These are phyloP conservation scores for Boletellus sp. DNA, from an alignment of 768 basidiomycete genomes.

Conservation along the genomic window DNA sequence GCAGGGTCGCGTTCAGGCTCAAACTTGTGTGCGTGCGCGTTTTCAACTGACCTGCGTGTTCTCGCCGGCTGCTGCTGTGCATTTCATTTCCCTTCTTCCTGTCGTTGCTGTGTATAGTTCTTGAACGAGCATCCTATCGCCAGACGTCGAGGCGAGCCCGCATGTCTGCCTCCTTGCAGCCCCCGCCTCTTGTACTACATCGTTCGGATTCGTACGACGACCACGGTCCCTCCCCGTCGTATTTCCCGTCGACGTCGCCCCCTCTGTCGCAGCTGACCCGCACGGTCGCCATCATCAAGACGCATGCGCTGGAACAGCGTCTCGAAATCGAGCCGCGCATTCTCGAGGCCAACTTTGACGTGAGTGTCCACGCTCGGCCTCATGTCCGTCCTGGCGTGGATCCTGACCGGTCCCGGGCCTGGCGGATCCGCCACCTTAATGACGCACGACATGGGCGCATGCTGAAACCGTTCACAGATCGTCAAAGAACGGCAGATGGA, in stretches of 20 bases:
- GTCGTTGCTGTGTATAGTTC: conserved; percentile 24
- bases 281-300: conserved; percentile 83
- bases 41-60: not conserved
- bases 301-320: conserved; percentile 65
- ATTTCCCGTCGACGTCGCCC: conserved; percentile 3
- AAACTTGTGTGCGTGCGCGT: no score
- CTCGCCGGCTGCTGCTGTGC: not conserved
- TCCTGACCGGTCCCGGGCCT: not conserved
- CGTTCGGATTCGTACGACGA: conserved; percentile 16
- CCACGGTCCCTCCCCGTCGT: conserved; percentile 1
- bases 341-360: conserved; percentile 80
- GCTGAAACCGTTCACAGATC: conserved; percentile 46
- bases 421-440: conserved; percentile 14
- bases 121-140: not conserved
- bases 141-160: conserved; percentile 5
- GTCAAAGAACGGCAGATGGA: conserved; percentile 88
- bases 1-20: conserved; percentile 1
- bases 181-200: conserved; percentile 12
- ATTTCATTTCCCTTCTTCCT: conserved; percentile 16
- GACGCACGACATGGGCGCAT: conserved; percentile 2
- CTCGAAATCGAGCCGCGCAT: conserved; percentile 81
- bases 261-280: conserved; percentile 36
- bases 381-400: not conserved
- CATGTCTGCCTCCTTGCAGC: conserved; percentile 20
- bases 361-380: conserved; percentile 29